These are phyloP conservation scores for Crithidia sp. DNA, from an alignment of 208 protist species.

Conservation along the genomic window DNA sequence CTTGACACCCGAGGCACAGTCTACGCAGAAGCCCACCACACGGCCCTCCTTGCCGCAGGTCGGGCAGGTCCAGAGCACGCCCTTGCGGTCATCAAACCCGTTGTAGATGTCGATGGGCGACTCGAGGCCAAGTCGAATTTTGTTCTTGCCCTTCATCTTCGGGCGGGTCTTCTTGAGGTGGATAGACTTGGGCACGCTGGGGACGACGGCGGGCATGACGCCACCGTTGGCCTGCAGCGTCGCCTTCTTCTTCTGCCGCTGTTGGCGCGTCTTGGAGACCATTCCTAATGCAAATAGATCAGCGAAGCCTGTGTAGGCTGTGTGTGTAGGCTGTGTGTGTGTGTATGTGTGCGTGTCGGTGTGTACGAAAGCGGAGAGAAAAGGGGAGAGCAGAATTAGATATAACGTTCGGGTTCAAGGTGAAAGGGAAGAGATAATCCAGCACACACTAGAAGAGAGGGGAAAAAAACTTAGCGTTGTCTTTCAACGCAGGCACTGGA, in stretches of 20 bases:
- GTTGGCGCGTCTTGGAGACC: conserved; percentile 90
- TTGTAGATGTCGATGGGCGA: conserved; percentile 85
- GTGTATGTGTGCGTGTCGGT: conserved; percentile 7
- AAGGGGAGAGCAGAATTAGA: no score
- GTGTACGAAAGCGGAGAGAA: background rate
- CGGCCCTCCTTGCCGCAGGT: conserved; percentile 70
- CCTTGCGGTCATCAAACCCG: conserved; percentile 84
- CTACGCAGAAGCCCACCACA: conserved; percentile 86
- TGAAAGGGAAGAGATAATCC: background rate
- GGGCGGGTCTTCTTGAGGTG: conserved; percentile 90
- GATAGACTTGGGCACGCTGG: conserved; percentile 74
- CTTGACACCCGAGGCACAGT: conserved; percentile 77
- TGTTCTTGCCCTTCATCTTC: conserved; percentile 90
- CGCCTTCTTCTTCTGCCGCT: conserved; percentile 84
- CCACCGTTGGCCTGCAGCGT: conserved; percentile 68
- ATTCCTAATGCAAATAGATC: conserved; percentile 34
- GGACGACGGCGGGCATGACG: conserved; percentile 66
- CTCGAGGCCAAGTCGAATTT: conserved; percentile 89
- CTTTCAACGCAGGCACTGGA: background rate
- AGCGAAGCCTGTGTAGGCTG: background rate
- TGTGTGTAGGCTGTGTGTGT: conserved; percentile 8
- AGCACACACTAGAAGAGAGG: no score
- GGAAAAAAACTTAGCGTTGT: background rate
- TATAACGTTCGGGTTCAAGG: no score
- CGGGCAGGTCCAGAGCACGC: conserved; percentile 84